Evolutionary conservation across 345 rosid genomes (phyloP).

Genomic region (Trapa bicornis): DNA sequence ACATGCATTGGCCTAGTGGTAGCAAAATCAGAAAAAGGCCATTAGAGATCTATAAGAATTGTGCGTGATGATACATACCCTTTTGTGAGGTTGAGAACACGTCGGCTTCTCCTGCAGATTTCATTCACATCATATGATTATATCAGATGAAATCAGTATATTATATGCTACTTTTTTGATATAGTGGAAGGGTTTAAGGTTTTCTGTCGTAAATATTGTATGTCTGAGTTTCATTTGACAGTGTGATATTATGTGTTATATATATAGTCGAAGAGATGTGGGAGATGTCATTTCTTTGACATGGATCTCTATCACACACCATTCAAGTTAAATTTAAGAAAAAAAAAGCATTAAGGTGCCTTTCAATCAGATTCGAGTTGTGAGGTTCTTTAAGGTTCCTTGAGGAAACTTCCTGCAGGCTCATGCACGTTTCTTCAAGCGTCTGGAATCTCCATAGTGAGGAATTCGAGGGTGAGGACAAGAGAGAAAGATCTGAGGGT

Average conservation of each 20-base stretch:
- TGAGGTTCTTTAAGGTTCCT: not conserved
- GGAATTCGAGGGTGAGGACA: too few species aligned
- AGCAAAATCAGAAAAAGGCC: too few species aligned
- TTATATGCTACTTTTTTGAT: too few species aligned
- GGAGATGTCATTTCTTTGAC: not conserved
- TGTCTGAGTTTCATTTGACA: not conserved
- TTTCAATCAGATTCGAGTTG: not conserved
- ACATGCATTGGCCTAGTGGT: not conserved
- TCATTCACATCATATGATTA: not conserved
- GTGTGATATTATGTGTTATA: too few species aligned
- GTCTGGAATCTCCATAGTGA: too few species aligned
- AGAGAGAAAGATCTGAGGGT: too few species aligned
- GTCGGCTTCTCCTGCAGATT: not conserved
- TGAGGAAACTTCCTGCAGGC: too few species aligned
- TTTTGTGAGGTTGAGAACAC: not conserved
- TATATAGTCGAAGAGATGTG: not conserved
- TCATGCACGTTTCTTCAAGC: too few species aligned
- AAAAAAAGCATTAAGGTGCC: not conserved
- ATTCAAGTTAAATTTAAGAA: not conserved
- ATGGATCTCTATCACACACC: not conserved
- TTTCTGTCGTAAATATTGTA: slow-evolving; percentile 9
- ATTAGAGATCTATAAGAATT: too few species aligned
- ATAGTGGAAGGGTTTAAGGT: not conserved
- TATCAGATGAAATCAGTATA: not conserved
- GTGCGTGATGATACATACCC: not conserved